Evolutionary conservation across 2,329 filamentous ascomycete genomes (phyloP).

Genomic region (Hymenoscyphus fraxineus): DNA sequence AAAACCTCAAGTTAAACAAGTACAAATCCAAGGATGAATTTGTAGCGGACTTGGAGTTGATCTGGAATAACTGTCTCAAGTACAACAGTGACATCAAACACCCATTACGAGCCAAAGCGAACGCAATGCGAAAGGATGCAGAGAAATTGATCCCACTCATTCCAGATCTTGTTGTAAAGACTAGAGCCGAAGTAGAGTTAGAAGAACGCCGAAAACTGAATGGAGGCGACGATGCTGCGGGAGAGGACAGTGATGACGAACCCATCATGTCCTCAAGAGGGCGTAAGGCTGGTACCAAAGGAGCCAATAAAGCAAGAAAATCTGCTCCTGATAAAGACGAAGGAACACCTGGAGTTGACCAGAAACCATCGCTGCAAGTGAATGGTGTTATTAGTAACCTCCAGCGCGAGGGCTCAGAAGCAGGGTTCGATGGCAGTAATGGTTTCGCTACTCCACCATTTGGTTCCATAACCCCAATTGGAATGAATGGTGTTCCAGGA

Average conservation of each 20-base stretch:
- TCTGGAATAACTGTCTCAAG: constrained; percentile 94
- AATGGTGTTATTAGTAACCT: constrained; percentile 58
- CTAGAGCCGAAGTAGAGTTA: constrained; percentile 90
- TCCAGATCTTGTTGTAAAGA: constrained; percentile 84
- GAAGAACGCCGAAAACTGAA: constrained; percentile 82
- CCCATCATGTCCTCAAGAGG: constrained; percentile 97
- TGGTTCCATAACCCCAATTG: constrained; percentile 71
- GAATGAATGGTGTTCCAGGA: constrained; percentile 62
- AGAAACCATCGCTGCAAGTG: constrained; percentile 67
- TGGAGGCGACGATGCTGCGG: constrained; percentile 75
- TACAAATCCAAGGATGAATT: constrained; percentile 94
- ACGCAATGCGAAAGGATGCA: constrained; percentile 95
- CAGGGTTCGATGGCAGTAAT: constrained; percentile 70
- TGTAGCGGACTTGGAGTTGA: constrained; percentile 85
- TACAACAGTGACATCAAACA: constrained; percentile 92
- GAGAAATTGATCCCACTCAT: constrained; percentile 95
- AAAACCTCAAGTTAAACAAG: constrained; percentile 78
- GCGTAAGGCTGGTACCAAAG: constrained; percentile 77
- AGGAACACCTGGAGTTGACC: constrained; percentile 71
- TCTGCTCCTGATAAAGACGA: constrained; percentile 71
- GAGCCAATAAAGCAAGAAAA: constrained; percentile 63
- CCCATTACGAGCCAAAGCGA: constrained; percentile 84
- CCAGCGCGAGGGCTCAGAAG: constrained; percentile 71
- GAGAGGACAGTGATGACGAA: constrained; percentile 92
- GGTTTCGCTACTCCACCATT: constrained; percentile 80